These are phyloP conservation scores for Naganishia friedmannii DNA, from an alignment of 768 basidiomycete species.

Conservation along the genomic window DNA sequence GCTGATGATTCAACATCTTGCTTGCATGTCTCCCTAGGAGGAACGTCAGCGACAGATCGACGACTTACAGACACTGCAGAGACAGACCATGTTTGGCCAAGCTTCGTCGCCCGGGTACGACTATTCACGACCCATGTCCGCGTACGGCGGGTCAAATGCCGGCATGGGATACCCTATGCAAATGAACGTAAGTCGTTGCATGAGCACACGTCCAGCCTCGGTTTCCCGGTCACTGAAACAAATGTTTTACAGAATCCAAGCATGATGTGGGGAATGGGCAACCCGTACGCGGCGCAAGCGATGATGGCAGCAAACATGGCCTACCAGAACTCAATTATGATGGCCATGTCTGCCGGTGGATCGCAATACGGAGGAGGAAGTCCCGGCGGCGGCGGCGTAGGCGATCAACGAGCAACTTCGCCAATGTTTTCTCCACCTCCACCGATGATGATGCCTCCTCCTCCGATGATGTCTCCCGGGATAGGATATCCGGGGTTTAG, in stretches of 20 bases:
- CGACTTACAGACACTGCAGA: conserved; percentile 79
- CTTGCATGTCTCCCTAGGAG: no score
- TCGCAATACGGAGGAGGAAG: conserved; percentile 36
- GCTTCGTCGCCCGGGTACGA: conserved; percentile 28
- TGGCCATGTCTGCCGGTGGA: conserved; percentile 39
- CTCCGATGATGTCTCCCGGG: conserved; percentile 17
- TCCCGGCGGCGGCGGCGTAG: background rate
- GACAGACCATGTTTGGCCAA: conserved; percentile 78
- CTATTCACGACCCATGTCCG: conserved; percentile 57
- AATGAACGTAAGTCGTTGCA: conserved; percentile 35
- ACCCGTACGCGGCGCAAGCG: conserved; percentile 51
- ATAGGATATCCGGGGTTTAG: conserved; percentile 15
- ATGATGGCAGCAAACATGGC: conserved; percentile 55
- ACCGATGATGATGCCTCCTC: conserved; percentile 9
- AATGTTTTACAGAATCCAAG: conserved; percentile 9
- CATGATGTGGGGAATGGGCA: conserved; percentile 37
- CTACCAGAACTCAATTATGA: conserved; percentile 50
- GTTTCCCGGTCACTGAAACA: conserved; percentile 20
- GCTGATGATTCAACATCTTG: no score
- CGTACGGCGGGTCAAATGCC: conserved; percentile 41
- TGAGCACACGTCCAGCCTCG: conserved; percentile 30
- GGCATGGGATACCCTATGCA: conserved; percentile 41
- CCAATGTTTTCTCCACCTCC: conserved; percentile 1
- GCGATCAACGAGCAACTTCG: background rate
- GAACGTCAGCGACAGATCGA: conserved; percentile 89